Evolutionary conservation across 139 green algal genomes (phyloP), one percentile per base, ranked within the genome.

Genomic region (Microglena sp.): DNA sequence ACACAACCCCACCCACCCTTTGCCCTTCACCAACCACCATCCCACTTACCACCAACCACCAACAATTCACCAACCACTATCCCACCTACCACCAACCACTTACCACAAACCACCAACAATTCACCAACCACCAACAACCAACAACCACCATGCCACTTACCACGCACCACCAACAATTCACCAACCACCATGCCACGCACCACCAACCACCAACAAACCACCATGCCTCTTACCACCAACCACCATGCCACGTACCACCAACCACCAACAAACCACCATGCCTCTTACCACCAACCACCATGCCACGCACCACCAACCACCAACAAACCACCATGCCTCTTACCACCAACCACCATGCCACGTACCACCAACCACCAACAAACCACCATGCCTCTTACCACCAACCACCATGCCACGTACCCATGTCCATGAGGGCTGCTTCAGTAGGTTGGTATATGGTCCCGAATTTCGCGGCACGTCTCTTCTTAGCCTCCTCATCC

Each of bases 391-490:
- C n/a, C n/a, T n/a, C n/a, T n/a, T n/a, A n/a, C n/a, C n/a, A n/a
- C n/a, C n/a, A n/a, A n/a, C n/a, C n/a, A n/a, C n/a, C n/a, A n/a
- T n/a, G n/a, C n/a, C n/a, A n/a, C n/a, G n/a, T n/a, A n/a, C n/a
- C 84, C 43, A 79, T 79, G 29, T 89, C 77, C 80, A 86, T 83
- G 4, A 90, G 68, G 2, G 77, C 86, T 1, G 75, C 72, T 18
- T 77, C 66, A 2, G 85, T 74, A 7, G 76, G 66, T 5, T 77
- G 30, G 56, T 86, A 88, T 56, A 80, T 72, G 6, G 73, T 60
- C 1, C 84, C 86, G 72, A 89, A 94, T 11, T 84, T 82, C 34
- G 73, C 70, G 1, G 87, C 87, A 3, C 87, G 69, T 46, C 63
- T 32, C 46, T 70, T 68, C 34, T 71, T 76, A 34, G 80, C 82